These are phyloP conservation scores for Striga hermonthica DNA, from an alignment of 305 asterid species.

Conservation along the genomic window DNA sequence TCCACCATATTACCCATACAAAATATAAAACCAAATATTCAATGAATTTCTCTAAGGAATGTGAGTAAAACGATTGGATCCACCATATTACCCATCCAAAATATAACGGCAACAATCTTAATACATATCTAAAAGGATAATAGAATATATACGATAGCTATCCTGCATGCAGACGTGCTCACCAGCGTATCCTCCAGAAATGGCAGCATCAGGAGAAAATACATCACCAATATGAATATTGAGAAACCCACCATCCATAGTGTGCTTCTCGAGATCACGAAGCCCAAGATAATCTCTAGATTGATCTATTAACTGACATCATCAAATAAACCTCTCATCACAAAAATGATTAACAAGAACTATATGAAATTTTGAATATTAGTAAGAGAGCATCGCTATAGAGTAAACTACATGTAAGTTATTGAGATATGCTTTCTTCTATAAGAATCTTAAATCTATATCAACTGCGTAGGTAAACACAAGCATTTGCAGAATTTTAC, in stretches of 20 bases:
- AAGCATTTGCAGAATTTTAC: neutral
- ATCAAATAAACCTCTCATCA: constrained; percentile 4
- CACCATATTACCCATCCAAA: too few species aligned
- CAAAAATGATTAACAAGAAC: neutral
- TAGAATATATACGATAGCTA: neutral
- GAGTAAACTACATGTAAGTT: too few species aligned
- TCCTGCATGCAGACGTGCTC: neutral
- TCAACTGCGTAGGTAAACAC: constrained; percentile 7
- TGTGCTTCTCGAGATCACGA: constrained; percentile 56
- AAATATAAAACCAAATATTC: too few species aligned
- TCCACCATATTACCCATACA: too few species aligned
- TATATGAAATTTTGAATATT: too few species aligned
- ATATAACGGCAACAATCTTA: neutral
- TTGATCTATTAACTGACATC: constrained; percentile 51
- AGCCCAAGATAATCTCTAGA: constrained; percentile 69
- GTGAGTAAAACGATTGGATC: too few species aligned
- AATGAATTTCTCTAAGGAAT: too few species aligned
- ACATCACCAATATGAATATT: constrained; percentile 67
- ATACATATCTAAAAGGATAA: constrained; percentile 1
- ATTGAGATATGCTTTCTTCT: too few species aligned
- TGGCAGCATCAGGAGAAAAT: constrained; percentile 56
- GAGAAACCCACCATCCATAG: constrained; percentile 54
- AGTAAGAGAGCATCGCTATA: too few species aligned
- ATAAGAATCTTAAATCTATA: neutral
- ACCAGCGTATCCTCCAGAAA: constrained; percentile 73